Percentiles rank a stretch among this genome's conserved stretches.
phyloP scores from a whole-genome alignment of 2,329 filamentous ascomycete species.

The Phyllosticta citriasiana region DNA sequence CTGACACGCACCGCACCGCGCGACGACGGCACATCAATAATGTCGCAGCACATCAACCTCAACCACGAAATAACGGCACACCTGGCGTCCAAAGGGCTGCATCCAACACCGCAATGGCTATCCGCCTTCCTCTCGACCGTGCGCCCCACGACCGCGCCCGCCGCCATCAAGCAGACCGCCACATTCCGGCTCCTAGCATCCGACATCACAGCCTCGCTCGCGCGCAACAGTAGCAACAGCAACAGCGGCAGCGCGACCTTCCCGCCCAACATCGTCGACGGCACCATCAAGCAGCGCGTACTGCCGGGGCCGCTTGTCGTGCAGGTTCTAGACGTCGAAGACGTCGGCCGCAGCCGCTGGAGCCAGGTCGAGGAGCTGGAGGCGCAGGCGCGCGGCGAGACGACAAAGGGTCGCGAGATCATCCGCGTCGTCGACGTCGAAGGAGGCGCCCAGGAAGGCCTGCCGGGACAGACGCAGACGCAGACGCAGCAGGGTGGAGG shows the following conservation, averaged over 20 bases:
- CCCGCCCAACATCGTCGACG: constrained; percentile 42
- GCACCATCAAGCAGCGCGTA: constrained; percentile 43
- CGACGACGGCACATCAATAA: constrained; percentile 19
- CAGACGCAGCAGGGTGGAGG: constrained; percentile 8
- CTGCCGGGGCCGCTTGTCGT: constrained; percentile 58
- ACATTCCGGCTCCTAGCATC: constrained; percentile 69
- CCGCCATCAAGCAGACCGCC: constrained; percentile 67
- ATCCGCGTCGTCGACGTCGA: constrained; percentile 52
- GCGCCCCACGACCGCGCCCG: constrained; percentile 49
- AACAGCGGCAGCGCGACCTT: constrained; percentile 52
- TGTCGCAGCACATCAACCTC: constrained; percentile 31
- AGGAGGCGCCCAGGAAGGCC: constrained; percentile 14
- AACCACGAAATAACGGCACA: constrained; percentile 39
- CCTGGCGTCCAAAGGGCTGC: constrained; percentile 44
- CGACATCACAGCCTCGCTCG: constrained; percentile 58
- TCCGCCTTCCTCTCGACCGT: constrained; percentile 49
- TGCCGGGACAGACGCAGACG: constrained; percentile 11
- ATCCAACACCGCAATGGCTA: constrained; percentile 53
- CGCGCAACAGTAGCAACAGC: constrained; percentile 32
- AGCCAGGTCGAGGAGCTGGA: constrained; percentile 79
- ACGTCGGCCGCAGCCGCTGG: constrained; percentile 71
- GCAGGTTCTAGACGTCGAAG: constrained; percentile 79
- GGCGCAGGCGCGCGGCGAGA: constrained; percentile 61
- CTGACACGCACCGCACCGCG: neutral
- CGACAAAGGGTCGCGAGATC: constrained; percentile 67